These are phyloP conservation scores for Endocarpon pusillum DNA, from an alignment of 495 filamentous ascomycete species.

Conservation along the genomic window DNA sequence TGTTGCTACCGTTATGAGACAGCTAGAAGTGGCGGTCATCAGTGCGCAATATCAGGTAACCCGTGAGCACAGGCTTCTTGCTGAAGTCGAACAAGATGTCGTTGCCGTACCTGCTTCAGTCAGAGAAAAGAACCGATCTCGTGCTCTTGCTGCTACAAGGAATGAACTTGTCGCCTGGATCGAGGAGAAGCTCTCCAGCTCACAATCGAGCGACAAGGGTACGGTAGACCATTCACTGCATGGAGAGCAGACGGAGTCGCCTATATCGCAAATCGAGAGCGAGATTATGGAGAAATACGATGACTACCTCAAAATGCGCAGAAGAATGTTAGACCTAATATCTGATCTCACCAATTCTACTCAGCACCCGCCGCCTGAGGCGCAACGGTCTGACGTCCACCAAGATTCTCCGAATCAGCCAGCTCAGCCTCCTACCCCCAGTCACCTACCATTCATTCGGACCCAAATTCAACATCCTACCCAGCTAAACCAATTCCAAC, in stretches of 20 bases:
- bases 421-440: constrained; percentile 8
- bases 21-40: constrained; percentile 47
- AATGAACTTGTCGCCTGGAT: constrained; percentile 57
- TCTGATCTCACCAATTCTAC: constrained; percentile 21
- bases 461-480: constrained; percentile 15
- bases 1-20: constrained; percentile 34
- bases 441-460: constrained; percentile 14
- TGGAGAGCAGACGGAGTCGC: constrained; percentile 21
- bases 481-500: constrained; percentile 41
- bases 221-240: constrained; percentile 20
- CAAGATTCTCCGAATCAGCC: constrained; percentile 1
- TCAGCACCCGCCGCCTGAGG: constrained; percentile 11
- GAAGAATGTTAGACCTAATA: constrained; percentile 21
- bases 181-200: constrained; percentile 43
- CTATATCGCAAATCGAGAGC: constrained; percentile 26
- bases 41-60: constrained; percentile 43
- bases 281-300: constrained; percentile 27
- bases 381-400: too few relatives aligned
- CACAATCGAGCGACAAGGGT: constrained; percentile 20
- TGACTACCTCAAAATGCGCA: constrained; percentile 21
- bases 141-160: constrained; percentile 36
- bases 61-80: constrained; percentile 42
- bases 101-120: constrained; percentile 13
- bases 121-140: background rate
- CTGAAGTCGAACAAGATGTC: constrained; percentile 31